Evolutionary conservation across 1,284 basidiomycete species (phyloP).

Genomic region (Microbotryum intermedium): DNA sequence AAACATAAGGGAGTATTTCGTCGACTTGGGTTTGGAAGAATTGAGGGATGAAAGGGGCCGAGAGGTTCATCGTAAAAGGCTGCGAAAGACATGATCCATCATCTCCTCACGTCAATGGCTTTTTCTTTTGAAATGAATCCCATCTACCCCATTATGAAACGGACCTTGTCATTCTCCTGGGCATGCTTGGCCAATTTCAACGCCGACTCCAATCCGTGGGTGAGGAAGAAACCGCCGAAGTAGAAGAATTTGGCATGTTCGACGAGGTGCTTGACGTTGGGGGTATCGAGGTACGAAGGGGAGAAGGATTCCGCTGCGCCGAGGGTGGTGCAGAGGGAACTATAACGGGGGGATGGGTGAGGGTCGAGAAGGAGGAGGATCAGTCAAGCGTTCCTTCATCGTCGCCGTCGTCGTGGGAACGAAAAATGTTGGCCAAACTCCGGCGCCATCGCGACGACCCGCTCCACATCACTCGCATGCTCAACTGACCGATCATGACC

Average conservation of each 20-base stretch:
- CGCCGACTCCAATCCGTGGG: conserved; percentile 73
- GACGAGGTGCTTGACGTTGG: conserved; percentile 66
- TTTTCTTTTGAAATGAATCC: neutral
- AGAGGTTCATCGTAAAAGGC: conserved; percentile 87
- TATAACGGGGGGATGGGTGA: conserved; percentile 35
- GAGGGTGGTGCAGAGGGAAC: conserved; percentile 83
- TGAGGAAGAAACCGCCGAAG: conserved; percentile 95
- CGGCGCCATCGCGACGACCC: conserved; percentile 9
- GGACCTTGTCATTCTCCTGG: conserved; percentile 65
- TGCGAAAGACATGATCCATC: conserved; percentile 34
- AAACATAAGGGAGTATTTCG: conserved; percentile 68
- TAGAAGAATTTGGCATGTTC: conserved; percentile 80
- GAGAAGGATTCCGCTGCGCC: conserved; percentile 85
- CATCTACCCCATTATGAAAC: conserved; percentile 1
- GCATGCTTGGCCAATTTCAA: conserved; percentile 72
- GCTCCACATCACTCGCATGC: conserved; percentile 1
- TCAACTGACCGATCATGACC: conserved; percentile 68
- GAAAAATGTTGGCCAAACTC: no score
- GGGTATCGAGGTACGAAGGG: conserved; percentile 66
- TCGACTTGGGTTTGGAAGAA: conserved; percentile 82
- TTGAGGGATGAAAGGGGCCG: conserved; percentile 93
- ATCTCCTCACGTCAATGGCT: neutral
- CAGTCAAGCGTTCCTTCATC: neutral
- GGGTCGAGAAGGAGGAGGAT: neutral
- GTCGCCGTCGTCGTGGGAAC: conserved; percentile 5